phyloP scores from a whole-genome alignment of 495 filamentous ascomycete species.

The Cercophora sp. region DNA sequence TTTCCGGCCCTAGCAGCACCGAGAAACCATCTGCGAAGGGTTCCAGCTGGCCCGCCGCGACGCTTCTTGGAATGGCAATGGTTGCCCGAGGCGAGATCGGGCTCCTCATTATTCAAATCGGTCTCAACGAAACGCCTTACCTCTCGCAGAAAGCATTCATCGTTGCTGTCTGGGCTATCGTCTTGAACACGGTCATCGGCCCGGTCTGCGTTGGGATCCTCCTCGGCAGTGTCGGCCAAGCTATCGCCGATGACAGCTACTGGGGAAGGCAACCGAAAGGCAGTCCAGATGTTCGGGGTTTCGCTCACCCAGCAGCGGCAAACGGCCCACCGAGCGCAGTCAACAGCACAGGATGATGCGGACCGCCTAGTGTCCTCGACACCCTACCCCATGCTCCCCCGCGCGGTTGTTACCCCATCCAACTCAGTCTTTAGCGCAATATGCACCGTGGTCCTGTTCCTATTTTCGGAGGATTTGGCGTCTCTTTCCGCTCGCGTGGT shows the following conservation, averaged over 20 bases:
- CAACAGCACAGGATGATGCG: no score
- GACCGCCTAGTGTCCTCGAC: no score
- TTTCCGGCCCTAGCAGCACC: not conserved
- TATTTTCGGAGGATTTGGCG: not conserved
- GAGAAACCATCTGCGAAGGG: not conserved
- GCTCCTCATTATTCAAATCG: conserved; percentile 69
- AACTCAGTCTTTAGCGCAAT: no score
- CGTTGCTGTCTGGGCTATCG: conserved; percentile 69
- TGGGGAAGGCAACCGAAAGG: no score
- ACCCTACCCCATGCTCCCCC: no score
- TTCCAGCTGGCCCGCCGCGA: conserved; percentile 29
- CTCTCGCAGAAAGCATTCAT: conserved; percentile 48
- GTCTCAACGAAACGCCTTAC: conserved; percentile 31
- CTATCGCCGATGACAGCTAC: conserved; percentile 16
- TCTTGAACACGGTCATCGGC: conserved; percentile 70
- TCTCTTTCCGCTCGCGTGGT: not conserved
- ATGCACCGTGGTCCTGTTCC: no score
- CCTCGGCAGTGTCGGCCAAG: conserved; percentile 37
- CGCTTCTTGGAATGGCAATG: conserved; percentile 50
- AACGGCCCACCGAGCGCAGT: no score
- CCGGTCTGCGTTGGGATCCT: conserved; percentile 64
- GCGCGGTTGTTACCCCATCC: no score
- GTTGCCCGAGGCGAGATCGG: conserved; percentile 75
- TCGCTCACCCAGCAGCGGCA: no score
- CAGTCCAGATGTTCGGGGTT: no score